Base-by-base conservation (phyloP, 805 yeast species). In the Saccharomyces kudriavzevii region DNA sequence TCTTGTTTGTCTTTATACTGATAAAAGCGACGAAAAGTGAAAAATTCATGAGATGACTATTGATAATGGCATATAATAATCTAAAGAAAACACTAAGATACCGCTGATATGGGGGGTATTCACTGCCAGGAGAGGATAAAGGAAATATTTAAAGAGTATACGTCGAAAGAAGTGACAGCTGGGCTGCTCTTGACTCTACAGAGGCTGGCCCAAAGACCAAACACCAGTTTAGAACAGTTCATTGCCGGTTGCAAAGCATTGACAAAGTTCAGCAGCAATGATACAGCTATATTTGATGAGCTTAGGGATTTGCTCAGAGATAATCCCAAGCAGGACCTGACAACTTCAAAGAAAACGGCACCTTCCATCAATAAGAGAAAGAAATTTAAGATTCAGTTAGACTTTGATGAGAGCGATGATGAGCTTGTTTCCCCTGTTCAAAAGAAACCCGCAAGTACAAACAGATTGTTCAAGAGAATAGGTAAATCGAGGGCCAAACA, bases 211-310 rank as follows among this genome's bases (percentile, higher is more conserved):
- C 40, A 22, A 27, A 59, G 54, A 5, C 56, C 60, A 50, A 40
- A 45, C 11, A 47, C 48, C 11, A 57, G 61, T 51, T 31, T 45
- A 8, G 28, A 43, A 11, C 56, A 55, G 25, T 68, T 67, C 49
- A 45, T 58, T 4, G 57, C 47, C 5, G 58, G 64, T 10, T 63
- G 68, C 45, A 54, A 50, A 45, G 68, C 65, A 1, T 35, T 68
- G 45, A 68, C 67, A 2, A 64, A 61, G 25, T 64, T 68, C 49
- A 48, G 59, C 20, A 64, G 58, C 2, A 47, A 59, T 5, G 60
- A 60, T 3, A 45, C 13, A 20, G 17, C 10, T 8, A 5, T 17
- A 4, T 35, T 35, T 17, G 31, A 9, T 54, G 54, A 35, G 29
- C 48, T 56, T 27, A n/a, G 22, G 9, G 50, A 48, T 30, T 25